phyloP scores from a whole-genome alignment of 371 early-diverging fungal genomes.

The Massospora cicadina region DNA sequence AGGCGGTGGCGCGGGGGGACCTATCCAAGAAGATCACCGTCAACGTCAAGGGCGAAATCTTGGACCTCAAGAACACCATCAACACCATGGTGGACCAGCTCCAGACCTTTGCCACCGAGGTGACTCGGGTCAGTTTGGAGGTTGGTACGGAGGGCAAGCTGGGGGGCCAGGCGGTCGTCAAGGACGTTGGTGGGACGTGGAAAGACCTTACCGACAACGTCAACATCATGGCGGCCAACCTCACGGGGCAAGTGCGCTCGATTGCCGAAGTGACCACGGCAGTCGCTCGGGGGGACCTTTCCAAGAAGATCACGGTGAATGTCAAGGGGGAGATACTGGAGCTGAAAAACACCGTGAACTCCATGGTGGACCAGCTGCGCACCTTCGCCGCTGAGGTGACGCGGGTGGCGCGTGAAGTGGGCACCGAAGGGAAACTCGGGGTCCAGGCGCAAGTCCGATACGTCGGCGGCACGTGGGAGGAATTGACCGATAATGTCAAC shows the following conservation, averaged over 20 bases:
- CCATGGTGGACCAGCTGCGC: slow-evolving; percentile 30
- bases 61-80: slow-evolving; percentile 23
- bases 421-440: slow-evolving; percentile 34
- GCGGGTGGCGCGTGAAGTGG: slow-evolving; percentile 29
- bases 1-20: slow-evolving; percentile 28
- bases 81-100: slow-evolving; percentile 34
- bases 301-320: slow-evolving; percentile 24
- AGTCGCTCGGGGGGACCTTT: slow-evolving; percentile 29
- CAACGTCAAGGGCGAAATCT: slow-evolving; percentile 21
- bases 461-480: slow-evolving; percentile 39
- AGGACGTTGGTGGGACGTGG: slow-evolving; percentile 35
- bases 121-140: slow-evolving; percentile 27
- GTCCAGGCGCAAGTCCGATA: slow-evolving; percentile 34
- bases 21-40: slow-evolving; percentile 28
- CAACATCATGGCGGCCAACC: slow-evolving; percentile 26
- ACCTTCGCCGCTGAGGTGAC: slow-evolving; percentile 31
- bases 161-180: slow-evolving; percentile 27
- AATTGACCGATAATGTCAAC: slow-evolving; percentile 40
- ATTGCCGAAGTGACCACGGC: slow-evolving; percentile 28
- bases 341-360: slow-evolving; percentile 30
- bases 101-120: slow-evolving; percentile 29
- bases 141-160: slow-evolving; percentile 31
- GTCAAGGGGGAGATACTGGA: slow-evolving; percentile 31
- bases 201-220: slow-evolving; percentile 31
- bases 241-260: slow-evolving; percentile 31